These are phyloP conservation scores for Cokeromyces recurvatus DNA, from an alignment of 371 early-diverging fungal species.

Conservation along the genomic window DNA sequence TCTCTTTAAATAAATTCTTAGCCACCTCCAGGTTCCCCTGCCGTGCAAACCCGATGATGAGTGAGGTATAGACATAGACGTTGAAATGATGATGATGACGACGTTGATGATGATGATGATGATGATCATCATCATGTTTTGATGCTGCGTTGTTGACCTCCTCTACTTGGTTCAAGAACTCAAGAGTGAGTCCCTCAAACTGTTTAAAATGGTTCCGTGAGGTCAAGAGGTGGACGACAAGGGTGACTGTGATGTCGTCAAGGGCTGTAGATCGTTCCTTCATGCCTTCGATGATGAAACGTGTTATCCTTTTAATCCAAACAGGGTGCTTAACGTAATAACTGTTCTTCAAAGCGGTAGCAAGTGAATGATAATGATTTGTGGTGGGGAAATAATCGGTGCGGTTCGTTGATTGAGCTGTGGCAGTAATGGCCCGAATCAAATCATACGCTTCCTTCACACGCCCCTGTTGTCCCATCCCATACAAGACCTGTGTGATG, in stretches of 20 bases:
- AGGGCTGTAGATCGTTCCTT: constrained; percentile 9
- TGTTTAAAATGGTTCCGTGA: constrained; percentile 4
- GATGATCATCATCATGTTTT: no score
- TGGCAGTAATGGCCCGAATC: constrained; percentile 7
- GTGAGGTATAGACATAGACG: constrained; percentile 38
- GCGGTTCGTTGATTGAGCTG: neutral
- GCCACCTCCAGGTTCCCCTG: constrained; percentile 27
- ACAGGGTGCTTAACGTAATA: no score
- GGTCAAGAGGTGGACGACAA: constrained; percentile 25
- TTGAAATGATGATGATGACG: constrained; percentile 19
- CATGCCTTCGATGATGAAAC: constrained; percentile 24
- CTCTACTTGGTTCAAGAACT: constrained; percentile 28
- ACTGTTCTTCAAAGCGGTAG: constrained; percentile 18
- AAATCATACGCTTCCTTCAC: constrained; percentile 18
- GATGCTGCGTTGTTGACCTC: neutral
- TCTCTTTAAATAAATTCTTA: constrained; percentile 29
- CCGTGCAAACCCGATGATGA: constrained; percentile 33
- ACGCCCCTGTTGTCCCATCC: constrained; percentile 25
- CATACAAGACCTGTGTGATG: constrained; percentile 32
- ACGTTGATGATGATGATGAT: no score
- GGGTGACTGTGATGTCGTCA: constrained; percentile 20
- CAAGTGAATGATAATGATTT: constrained; percentile 32
- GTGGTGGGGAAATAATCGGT: constrained; percentile 7
- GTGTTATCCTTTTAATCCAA: no score
- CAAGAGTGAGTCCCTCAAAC: constrained; percentile 9